phyloP scores from a whole-genome alignment of 192 early-diverging fungal species.

The Rhizophlyctis rosea region DNA sequence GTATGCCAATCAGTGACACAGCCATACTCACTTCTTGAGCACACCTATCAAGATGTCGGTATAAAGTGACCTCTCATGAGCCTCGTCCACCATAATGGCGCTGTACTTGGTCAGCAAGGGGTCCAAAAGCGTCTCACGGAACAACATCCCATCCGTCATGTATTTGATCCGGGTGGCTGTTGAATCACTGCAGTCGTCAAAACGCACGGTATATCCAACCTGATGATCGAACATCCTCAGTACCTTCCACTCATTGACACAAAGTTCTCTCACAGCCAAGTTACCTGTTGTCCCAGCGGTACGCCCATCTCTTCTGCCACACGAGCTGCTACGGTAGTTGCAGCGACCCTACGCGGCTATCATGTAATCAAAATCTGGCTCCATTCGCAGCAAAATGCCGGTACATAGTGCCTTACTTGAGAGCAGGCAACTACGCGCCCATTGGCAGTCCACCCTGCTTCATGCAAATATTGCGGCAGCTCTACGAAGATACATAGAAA shows the following conservation, averaged over 20 bases:
- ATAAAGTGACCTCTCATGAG: constrained; percentile 70
- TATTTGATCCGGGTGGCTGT: constrained; percentile 68
- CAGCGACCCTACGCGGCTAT: constrained; percentile 67
- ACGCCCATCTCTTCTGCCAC: constrained; percentile 72
- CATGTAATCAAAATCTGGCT: not conserved
- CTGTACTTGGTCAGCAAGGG: constrained; percentile 69
- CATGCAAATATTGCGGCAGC: constrained; percentile 74
- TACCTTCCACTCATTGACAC: too few species aligned
- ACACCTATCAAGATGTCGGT: constrained; percentile 72
- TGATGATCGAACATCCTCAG: constrained; percentile 22
- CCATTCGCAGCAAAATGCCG: not conserved
- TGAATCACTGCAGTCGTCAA: constrained; percentile 63
- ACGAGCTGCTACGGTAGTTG: constrained; percentile 69
- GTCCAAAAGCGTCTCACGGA: constrained; percentile 73
- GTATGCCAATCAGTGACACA: too few species aligned
- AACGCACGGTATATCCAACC: constrained; percentile 75
- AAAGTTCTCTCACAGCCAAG: too few species aligned
- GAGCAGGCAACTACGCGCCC: constrained; percentile 70
- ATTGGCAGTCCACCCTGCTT: constrained; percentile 66
- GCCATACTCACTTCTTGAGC: constrained; percentile 77
- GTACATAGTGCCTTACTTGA: constrained; percentile 45
- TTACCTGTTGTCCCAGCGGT: constrained; percentile 59
- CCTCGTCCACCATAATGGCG: constrained; percentile 79
- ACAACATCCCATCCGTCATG: constrained; percentile 85
- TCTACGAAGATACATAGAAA: constrained; percentile 54